Evolutionary conservation across 164 flowering plant genomes (phyloP), one percentile per base, ranked within the genome.

Genomic region (Houttuynia cordata): DNA sequence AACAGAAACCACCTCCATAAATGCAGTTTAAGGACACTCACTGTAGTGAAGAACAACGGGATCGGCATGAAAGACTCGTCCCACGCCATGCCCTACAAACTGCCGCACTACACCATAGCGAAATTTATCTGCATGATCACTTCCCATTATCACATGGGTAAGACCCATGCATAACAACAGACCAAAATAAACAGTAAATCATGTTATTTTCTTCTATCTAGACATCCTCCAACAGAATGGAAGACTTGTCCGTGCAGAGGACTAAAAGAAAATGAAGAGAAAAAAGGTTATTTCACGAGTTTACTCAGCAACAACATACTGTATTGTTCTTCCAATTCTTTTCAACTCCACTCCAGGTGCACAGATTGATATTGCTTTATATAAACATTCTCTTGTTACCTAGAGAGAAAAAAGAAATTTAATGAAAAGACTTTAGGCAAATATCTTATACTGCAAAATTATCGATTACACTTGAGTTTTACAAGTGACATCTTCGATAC

Each of bases 61-160:
- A 76, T 88, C 96, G 24, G 89, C 77, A 74, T 94, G 99, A 67
- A 94, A 94, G 65, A 81, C 89, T 37, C 80, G 76, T 60, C 97
- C 99, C 68, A 94, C 90, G 14, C 99, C 99, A 73, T 94, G 99
- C 63, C 99, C 99, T 60, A 88, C 93, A 78, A 91, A 94, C 69
- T 84, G 81, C 30, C 78, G 75, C n/a, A 94, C 99, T 51, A 94
- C 97, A 56, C 99, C 99, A 64, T 79, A 91, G 12, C 71, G 62
- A 70, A 78, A 72, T 68, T 83, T 83, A 75, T 94, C 97, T 81
- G 99, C 99, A 80, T 80, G 85, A 59, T 82, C 93, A 70, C 99
- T 94, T 73, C 61, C 7, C 9, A 52, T n/a, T 52, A 52, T 52
- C 55, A 8, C 21, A n/a, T 52, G 1, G 21, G 55, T 52, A 22